Evolutionary conservation across 2,329 filamentous ascomycete species (phyloP).

Genomic region (Nemania sp.): DNA sequence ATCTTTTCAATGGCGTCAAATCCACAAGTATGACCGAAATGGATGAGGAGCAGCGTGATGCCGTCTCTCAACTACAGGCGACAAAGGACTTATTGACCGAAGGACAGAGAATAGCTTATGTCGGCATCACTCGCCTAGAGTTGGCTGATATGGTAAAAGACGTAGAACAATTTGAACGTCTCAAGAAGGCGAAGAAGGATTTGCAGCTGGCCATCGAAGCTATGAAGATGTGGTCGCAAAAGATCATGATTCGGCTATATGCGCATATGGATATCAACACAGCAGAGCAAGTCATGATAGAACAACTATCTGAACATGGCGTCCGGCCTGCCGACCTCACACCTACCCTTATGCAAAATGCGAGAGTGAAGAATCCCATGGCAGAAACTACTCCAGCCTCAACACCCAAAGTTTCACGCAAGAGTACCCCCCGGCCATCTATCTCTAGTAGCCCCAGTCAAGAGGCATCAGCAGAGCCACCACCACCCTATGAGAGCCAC

Average conservation of each 20-base stretch:
- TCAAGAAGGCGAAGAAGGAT: conserved; percentile 77
- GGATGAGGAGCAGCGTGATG: conserved; percentile 87
- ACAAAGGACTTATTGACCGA: conserved; percentile 97
- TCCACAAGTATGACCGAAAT: conserved; percentile 71
- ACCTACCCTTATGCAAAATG: conserved; percentile 88
- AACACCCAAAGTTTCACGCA: conserved; percentile 42
- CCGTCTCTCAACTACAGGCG: conserved; percentile 89
- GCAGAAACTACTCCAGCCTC: conserved; percentile 56
- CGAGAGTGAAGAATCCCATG: conserved; percentile 92
- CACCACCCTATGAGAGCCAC: conserved; percentile 72
- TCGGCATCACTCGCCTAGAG: conserved; percentile 86
- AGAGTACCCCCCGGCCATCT: conserved; percentile 48
- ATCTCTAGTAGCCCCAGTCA: conserved; percentile 50
- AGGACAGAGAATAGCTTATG: conserved; percentile 94
- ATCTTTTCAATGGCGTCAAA: conserved; percentile 82
- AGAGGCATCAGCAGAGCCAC: conserved; percentile 63
- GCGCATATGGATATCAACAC: conserved; percentile 95
- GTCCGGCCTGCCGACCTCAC: conserved; percentile 87
- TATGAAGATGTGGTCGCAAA: conserved; percentile 95
- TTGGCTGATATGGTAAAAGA: conserved; percentile 82
- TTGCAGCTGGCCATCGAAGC: conserved; percentile 77
- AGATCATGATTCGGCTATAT: conserved; percentile 97
- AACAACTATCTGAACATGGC: conserved; percentile 93
- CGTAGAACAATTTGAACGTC: conserved; percentile 69
- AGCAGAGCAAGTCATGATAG: conserved; percentile 97